Base-by-base conservation (phyloP, 169 alveolate genomes). In the Plasmodium sp. region DNA sequence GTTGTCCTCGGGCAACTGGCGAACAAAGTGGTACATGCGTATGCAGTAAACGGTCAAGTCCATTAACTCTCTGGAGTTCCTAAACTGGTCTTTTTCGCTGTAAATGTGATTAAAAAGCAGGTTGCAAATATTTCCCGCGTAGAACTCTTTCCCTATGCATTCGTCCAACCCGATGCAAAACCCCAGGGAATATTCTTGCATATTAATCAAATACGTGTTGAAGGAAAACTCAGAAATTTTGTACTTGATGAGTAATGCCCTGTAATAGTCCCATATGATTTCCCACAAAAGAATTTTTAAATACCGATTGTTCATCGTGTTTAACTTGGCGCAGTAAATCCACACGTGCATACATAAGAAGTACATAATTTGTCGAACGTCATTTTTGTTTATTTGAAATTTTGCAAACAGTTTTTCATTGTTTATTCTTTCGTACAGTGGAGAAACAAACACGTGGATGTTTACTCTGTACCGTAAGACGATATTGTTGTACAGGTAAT, bases 261-360 rank as follows among this genome's bases (percentile, higher is more conserved):
- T 88, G 56, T 88, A 88, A 88, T 79, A 88, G 45, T 88, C 94
- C 94, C 94, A 88, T 88, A 88, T 88, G 18, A 79, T 79, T 88
- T 88, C 94, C 90, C 86, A 88, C 81, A 88, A 36, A 56, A 88
- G 82, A 41, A 88, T 56, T 51, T 88, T 88, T 39, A 88, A 58
- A 58, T 79, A 56, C 7, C 71, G 81, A 81, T 88, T 77, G 79
- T 88, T 88, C 82, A 88, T 56, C 73, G 48, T 39, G 48, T 88
- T 88, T 88, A 88, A 77, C 34, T 73, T 88, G 34, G 84, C 90
- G 48, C 90, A 88, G 80, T 88, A 88, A 54, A 88, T 88, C 94
- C 94, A 88, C n/a, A 88, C 94, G n/a, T 88, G 94, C 43, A 88
- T 72, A 80, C 94, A 88, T 43, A 88, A 67, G 72, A 88, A 88